Evolutionary conservation across 1,284 basidiomycete species (phyloP), one percentile per base, ranked within the genome.

Genomic region (Ustilago tritici): DNA sequence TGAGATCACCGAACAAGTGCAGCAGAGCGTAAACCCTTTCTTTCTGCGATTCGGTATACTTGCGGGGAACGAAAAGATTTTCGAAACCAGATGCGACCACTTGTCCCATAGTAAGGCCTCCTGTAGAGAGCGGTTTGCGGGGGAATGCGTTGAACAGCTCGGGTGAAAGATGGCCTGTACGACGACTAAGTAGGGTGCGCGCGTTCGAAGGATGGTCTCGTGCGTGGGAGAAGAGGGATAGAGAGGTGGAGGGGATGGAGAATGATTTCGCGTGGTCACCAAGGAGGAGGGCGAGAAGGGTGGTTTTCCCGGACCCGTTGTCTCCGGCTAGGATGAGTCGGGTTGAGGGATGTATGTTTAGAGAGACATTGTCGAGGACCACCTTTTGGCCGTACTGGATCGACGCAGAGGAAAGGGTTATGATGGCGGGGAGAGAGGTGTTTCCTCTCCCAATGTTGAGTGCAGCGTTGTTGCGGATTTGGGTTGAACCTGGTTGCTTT

Each of bases 211-310:
- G 70, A 8, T 78, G 79, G 41, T 77, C 75, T n/a, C 84, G 76
- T 6, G 82, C 64, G 7, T 70, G 50, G 0, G 76, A 73, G 58
- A 83, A 85, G 47, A 85, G 67, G 5, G 67, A 59, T 6, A 84
- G 76, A 15, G 70, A 64, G 11, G 40, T 23, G 2, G 86, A 56
- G 0, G 87, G 86, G 59, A 91, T 88, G 87, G 88, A 86, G 87
- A 92, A 98, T 0, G 95, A 96, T 74, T 94, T 93, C 0, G 96
- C 95, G 86, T 98, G 96, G 82, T 96, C 94, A 31, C 96, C 96
- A 0, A 95, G 93, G 43, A 99, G 88, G 38, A 98, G 87, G 4
- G 95, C 92, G n/a, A 98, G 89, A 1, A 98, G 90, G 0, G 96
- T 98, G 0, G 95, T 96, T 88, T 99, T 99, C 2, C 96, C 96